A percentile compares a stretch with the other conserved stretches of the same genome.
Conservation (phyloP, 139 green algal genomes). For the Volvox africanus region DNA sequence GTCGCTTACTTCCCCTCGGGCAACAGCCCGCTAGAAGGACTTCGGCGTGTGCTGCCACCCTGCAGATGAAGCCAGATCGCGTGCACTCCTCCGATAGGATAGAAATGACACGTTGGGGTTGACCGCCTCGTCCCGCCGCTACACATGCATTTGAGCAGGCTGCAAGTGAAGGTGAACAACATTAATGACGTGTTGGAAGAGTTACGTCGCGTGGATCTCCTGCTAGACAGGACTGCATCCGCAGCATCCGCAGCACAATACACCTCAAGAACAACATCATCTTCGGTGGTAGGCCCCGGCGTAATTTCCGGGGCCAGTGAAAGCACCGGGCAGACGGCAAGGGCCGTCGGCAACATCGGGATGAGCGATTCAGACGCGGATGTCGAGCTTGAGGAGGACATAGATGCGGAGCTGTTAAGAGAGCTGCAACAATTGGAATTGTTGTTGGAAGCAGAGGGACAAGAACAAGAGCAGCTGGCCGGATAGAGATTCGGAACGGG, state of each 20-base stretch:
- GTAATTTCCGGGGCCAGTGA: no score
- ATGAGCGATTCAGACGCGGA: background rate
- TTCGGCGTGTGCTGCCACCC: no score
- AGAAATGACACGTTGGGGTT: no score
- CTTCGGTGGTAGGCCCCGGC: background rate
- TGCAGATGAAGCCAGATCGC: no score
- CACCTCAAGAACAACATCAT: background rate
- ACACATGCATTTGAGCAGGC: background rate
- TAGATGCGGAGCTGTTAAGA: slow-evolving; percentile 9
- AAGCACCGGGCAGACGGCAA: background rate
- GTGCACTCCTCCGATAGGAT: no score
- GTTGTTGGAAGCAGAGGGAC: background rate
- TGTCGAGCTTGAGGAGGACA: background rate
- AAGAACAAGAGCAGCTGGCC: no score
- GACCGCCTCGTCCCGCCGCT: no score
- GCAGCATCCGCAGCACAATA: background rate
- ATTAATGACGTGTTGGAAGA: background rate
- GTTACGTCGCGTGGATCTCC: background rate
- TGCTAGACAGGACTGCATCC: background rate
- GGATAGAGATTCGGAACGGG: no score
- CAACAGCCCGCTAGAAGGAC: no score
- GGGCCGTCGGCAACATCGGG: background rate
- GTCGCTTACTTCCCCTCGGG: no score
- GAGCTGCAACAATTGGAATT: slow-evolving; percentile 13
- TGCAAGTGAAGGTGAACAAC: slow-evolving; percentile 14